Conservation (phyloP, 2,329 filamentous ascomycete species). For the Beauveria sp. region DNA sequence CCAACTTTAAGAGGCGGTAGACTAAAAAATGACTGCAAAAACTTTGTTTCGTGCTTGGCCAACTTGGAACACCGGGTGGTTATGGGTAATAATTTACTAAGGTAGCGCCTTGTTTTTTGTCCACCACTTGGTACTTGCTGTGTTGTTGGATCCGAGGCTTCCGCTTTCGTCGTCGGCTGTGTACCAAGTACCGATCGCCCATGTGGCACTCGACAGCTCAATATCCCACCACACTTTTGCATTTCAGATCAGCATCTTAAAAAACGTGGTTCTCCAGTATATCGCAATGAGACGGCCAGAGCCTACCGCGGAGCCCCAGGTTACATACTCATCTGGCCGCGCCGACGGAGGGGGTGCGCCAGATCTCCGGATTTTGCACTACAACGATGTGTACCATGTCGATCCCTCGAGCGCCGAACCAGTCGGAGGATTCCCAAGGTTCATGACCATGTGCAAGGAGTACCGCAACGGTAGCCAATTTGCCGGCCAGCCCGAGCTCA, state of each 20-base stretch:
- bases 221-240: not conserved
- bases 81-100: too few species aligned
- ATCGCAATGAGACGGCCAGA: not conserved
- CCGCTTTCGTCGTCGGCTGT: conserved; percentile 6
- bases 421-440: conserved; percentile 72
- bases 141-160: not conserved
- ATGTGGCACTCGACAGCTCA: not conserved
- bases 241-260: not conserved
- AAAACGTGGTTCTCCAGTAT: not conserved
- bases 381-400: conserved; percentile 91
- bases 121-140: not conserved
- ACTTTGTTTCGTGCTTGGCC: too few species aligned
- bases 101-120: not conserved
- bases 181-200: too few species aligned
- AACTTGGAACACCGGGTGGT: too few species aligned
- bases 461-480: conserved; percentile 60
- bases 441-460: conserved; percentile 69
- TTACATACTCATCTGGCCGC: conserved; percentile 14
- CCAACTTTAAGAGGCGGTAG: too few species aligned
- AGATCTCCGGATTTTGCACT: conserved; percentile 77
- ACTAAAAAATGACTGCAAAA: too few species aligned
- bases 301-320: conserved; percentile 10
- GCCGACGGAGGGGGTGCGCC: conserved; percentile 33
- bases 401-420: conserved; percentile 70
- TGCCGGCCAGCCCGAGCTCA: conserved; percentile 52